These are phyloP conservation scores for Davidsoniella virescens DNA, from an alignment of 2,329 filamentous ascomycete genomes.

Conservation along the genomic window DNA sequence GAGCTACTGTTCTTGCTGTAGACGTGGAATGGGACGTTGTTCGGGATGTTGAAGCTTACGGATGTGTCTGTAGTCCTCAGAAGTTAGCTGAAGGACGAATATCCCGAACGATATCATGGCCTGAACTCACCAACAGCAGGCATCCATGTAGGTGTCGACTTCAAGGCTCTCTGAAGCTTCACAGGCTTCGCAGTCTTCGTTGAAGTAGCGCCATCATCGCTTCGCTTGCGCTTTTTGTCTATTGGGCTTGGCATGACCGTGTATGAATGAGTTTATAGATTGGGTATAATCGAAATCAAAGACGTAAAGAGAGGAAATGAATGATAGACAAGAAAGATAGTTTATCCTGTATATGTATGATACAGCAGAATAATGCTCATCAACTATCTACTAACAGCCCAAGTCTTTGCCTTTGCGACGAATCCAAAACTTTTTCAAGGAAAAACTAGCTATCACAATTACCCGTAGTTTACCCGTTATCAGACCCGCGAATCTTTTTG, in stretches of 20 bases:
- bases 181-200: constrained; percentile 23
- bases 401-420: constrained; percentile 4
- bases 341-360: neutral
- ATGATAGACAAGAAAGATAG: neutral
- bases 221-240: constrained; percentile 38
- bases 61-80: constrained; percentile 18
- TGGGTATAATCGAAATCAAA: too few species aligned
- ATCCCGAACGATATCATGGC: neutral
- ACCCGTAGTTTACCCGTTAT: constrained; percentile 9
- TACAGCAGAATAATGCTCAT: too few species aligned
- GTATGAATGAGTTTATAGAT: constrained; percentile 7
- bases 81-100: constrained; percentile 13
- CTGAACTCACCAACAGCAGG: constrained; percentile 10
- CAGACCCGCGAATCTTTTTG: neutral
- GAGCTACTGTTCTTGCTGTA: constrained; percentile 25
- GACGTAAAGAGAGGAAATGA: neutral
- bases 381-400: neutral
- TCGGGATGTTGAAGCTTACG: constrained; percentile 23
- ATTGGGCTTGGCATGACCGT: constrained; percentile 24
- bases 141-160: constrained; percentile 3
- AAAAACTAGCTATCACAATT: constrained; percentile 12
- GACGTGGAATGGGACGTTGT: constrained; percentile 28
- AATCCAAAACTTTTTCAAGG: constrained; percentile 15
- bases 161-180: constrained; percentile 22
- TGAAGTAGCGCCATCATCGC: constrained; percentile 6